Percentiles rank a stretch among this genome's conserved stretches.
phyloP scores from a whole-genome alignment of 139 green algal species.

The Micractinium sp. region DNA sequence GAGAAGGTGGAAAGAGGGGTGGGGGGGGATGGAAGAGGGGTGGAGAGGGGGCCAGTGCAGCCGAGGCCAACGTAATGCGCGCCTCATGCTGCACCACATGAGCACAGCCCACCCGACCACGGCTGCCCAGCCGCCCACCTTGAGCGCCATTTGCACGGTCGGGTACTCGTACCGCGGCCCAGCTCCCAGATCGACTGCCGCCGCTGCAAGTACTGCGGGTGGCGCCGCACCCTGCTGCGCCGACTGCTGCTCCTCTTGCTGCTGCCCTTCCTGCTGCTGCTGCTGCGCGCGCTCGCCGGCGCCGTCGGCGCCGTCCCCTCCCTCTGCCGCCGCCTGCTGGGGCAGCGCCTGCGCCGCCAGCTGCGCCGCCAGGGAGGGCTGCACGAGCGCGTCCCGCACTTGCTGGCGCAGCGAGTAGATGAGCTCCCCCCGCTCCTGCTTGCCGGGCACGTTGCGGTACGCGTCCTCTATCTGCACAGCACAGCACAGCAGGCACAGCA shows the following conservation, averaged over 20 bases:
- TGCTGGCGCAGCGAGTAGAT: slow-evolving; percentile 40
- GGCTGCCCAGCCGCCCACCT: background rate
- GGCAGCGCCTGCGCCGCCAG: background rate
- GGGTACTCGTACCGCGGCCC: background rate
- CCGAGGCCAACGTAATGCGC: too few species aligned
- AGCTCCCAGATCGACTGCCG: background rate
- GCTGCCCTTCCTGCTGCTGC: background rate
- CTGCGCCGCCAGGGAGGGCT: background rate
- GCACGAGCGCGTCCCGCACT: slow-evolving; percentile 35
- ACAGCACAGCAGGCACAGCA: background rate
- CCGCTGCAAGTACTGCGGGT: background rate
- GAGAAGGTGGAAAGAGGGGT: background rate
- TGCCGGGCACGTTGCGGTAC: slow-evolving; percentile 48
- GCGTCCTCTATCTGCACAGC: slow-evolving; percentile 24
- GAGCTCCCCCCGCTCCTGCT: slow-evolving; percentile 57
- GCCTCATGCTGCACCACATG: background rate
- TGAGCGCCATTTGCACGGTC: slow-evolving; percentile 1
- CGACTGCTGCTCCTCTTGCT: background rate
- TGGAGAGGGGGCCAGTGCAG: too few species aligned
- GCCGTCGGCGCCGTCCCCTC: background rate
- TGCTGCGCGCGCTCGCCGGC: background rate
- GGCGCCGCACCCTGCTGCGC: background rate
- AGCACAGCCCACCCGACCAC: background rate
- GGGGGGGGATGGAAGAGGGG: too few species aligned
- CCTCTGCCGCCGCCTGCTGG: background rate